Evolutionary conservation across 1,284 basidiomycete species (phyloP), one percentile per base, ranked within the genome.

Genomic region (Moesziomyces sp.): DNA sequence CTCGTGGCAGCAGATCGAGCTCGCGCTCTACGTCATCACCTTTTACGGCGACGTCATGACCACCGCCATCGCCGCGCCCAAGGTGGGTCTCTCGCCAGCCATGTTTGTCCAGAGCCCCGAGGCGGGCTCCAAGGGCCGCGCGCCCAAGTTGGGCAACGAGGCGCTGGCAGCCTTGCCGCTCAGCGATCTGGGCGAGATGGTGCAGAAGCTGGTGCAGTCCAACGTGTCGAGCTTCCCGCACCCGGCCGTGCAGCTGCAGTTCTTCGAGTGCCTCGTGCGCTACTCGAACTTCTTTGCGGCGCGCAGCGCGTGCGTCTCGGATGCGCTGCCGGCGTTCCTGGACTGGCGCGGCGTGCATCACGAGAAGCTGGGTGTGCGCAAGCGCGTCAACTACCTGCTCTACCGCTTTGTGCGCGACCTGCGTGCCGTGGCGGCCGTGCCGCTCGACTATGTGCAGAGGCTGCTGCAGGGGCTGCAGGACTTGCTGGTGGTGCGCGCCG

Each of bases 261-360:
- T 92, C 86, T 98, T 98, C 76, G 97, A 99, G 86, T 93, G 93
- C 23, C 89, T 90, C 10, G 90, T 93, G 16, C 90, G 97, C 58
- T 99, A 99, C 84, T 89, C 91, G 43, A 94, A 98, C 82, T 98
- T 98, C 85, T 99, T 98, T 89, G 60, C 67, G 91, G 91, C 82
- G 90, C 93, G 71, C 92, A 91, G 76, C 91, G 98, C 70, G 87
- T 92, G 80, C 91, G 92, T 26, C 14, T 75, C 74, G 14, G 70
- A 72, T 23, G 90, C 93, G 5, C 86, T 99, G 49, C 91, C 95
- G 78, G 91, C 93, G 1, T 94, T 99, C 87, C 88, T 99, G 28
- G 94, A 93, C 46, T 69, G n/a, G 80, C 96, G 96, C 53, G 97
- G 97, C 35, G 87, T 99, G 44, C 95, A 97, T 81, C 92, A 91